Conservation (phyloP, 306 rosid species). For the Begonia masoniana region DNA sequence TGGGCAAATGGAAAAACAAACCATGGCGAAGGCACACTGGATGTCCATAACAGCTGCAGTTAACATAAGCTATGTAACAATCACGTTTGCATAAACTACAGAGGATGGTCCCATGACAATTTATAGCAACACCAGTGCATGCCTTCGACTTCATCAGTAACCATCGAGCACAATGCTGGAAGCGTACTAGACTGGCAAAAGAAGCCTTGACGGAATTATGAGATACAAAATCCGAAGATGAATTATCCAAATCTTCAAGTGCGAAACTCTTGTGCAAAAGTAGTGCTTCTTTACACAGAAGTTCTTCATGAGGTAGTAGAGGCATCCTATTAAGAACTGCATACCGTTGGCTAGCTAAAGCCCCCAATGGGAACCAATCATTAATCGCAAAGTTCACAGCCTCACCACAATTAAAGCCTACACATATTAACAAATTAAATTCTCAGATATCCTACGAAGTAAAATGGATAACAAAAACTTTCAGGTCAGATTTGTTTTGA, state of each 20-base stretch:
- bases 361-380: conserved; percentile 93
- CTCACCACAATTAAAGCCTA: conserved; percentile 97
- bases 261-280: conserved; percentile 45
- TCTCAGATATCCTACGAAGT: too few relatives aligned
- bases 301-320: conserved; percentile 89
- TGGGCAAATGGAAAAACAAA: conserved; percentile 17
- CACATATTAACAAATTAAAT: conserved; percentile 8
- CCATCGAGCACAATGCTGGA: conserved; percentile 88
- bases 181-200: conserved; percentile 69
- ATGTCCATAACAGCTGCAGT: conserved; percentile 65
- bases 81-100: conserved; percentile 93
- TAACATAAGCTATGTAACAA: conserved; percentile 63
- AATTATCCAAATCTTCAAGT: conserved; percentile 50
- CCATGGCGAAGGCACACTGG: conserved; percentile 91
- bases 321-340: conserved; percentile 79
- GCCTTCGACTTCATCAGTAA: conserved; percentile 51
- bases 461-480: too few relatives aligned
- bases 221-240: conserved; percentile 37
- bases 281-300: conserved; percentile 90
- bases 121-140: conserved; percentile 34
- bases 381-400: conserved; percentile 96
- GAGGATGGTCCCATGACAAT: conserved; percentile 54
- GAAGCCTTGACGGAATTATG: conserved; percentile 43
- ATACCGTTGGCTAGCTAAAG: conserved; percentile 81
- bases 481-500: not conserved